phyloP scores from a whole-genome alignment of 768 basidiomycete genomes.

The Serendipita vermifera region DNA sequence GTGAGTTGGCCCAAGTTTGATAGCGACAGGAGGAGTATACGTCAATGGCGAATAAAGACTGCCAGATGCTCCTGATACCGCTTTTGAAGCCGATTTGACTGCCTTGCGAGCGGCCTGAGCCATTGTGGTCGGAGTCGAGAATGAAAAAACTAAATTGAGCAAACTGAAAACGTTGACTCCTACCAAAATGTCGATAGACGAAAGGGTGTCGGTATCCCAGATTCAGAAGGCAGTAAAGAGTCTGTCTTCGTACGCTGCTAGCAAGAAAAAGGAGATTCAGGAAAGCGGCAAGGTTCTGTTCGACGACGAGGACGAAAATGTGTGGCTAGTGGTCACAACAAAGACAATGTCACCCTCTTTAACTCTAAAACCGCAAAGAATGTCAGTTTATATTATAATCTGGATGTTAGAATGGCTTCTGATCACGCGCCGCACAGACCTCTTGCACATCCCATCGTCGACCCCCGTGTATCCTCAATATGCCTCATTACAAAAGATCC shows the following conservation, averaged over 20 bases:
- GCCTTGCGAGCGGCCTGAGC: neutral
- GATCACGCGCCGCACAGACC: slow-evolving; percentile 32
- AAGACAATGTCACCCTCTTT: slow-evolving; percentile 67
- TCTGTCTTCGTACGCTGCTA: slow-evolving; percentile 54
- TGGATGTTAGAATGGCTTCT: neutral
- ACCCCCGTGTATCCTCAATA: slow-evolving; percentile 65
- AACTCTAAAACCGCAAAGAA: slow-evolving; percentile 67
- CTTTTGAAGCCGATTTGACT: neutral
- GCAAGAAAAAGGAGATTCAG: slow-evolving; percentile 43
- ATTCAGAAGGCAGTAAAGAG: slow-evolving; percentile 68
- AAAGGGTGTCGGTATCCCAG: slow-evolving; percentile 55
- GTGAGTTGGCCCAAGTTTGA: slow-evolving; percentile 28
- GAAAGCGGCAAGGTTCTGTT: slow-evolving; percentile 60
- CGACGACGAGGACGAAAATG: slow-evolving; percentile 62
- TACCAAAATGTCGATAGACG: slow-evolving; percentile 35
- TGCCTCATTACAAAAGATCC: slow-evolving; percentile 95
- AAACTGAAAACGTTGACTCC: too few relatives aligned
- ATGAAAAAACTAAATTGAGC: neutral
- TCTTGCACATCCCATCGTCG: slow-evolving; percentile 67
- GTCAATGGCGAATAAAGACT: neutral
- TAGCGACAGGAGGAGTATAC: neutral
- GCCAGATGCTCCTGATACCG: too few relatives aligned
- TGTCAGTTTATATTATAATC: slow-evolving; percentile 41
- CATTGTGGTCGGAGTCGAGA: neutral
- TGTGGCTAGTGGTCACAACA: slow-evolving; percentile 82